A percentile compares a stretch with the other conserved stretches of the same genome.
Conservation (phyloP, 192 early-diverging fungal genomes). For the Spizellomyces sp. region DNA sequence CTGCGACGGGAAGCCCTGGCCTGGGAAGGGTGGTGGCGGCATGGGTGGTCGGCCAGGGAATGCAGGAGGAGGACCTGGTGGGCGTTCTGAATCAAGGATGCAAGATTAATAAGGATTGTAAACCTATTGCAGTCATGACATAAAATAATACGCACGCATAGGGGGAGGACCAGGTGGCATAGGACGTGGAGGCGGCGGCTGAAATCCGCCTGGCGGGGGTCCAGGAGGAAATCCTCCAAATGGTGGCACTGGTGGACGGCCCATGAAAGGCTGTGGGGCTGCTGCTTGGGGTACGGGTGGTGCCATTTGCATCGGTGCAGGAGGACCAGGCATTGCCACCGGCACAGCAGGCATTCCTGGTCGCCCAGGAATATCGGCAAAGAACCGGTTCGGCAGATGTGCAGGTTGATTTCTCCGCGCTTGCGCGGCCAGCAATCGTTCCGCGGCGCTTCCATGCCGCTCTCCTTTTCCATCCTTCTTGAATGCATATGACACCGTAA, state of each 20-base stretch:
- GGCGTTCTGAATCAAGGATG: neutral
- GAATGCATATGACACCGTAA: conserved; percentile 89
- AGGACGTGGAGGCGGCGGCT: conserved; percentile 22
- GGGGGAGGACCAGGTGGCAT: conserved; percentile 13
- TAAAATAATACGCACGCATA: conserved; percentile 24
- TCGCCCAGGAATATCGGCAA: conserved; percentile 60
- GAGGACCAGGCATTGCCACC: conserved; percentile 12
- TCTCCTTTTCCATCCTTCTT: conserved; percentile 99
- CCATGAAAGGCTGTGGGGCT: conserved; percentile 21
- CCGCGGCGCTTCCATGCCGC: conserved; percentile 92
- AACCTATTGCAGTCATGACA: neutral
- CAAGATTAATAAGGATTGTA: neutral
- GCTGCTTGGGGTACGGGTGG: conserved; percentile 29
- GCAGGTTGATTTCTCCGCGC: conserved; percentile 74
- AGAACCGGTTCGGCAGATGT: conserved; percentile 68
- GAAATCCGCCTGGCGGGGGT: conserved; percentile 31
- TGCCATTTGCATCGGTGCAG: conserved; percentile 2
- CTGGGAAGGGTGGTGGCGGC: conserved; percentile 29
- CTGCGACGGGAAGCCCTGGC: conserved; percentile 3
- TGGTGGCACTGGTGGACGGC: neutral
- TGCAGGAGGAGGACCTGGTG: conserved; percentile 26
- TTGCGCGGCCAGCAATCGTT: conserved; percentile 89
- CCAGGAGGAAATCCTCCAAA: conserved; percentile 23
- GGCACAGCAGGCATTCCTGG: conserved; percentile 23
- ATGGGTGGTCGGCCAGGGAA: conserved; percentile 39